phyloP scores from a whole-genome alignment of 306 rosid species.

The Styphnolobium japonicum region DNA sequence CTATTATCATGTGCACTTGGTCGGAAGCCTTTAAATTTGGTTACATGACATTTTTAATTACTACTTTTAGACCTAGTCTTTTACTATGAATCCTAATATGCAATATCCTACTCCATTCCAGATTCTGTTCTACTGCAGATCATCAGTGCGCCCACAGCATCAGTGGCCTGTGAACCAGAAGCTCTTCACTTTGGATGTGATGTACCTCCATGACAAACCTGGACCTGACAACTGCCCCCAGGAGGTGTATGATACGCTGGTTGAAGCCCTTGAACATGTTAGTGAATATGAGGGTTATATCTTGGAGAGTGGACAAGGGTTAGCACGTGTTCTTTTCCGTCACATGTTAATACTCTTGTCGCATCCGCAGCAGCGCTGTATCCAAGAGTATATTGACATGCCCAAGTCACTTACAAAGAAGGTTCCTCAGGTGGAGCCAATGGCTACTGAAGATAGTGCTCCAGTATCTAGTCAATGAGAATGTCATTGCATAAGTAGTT shows the following conservation, averaged over 20 bases:
- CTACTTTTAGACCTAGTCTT: not conserved
- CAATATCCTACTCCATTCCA: constrained; percentile 31
- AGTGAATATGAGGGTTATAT: constrained; percentile 92
- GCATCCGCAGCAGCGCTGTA: constrained; percentile 91
- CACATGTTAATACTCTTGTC: constrained; percentile 56
- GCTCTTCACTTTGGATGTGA: constrained; percentile 79
- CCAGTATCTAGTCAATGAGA: constrained; percentile 53
- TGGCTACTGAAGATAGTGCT: constrained; percentile 50
- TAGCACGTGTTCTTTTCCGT: constrained; percentile 69
- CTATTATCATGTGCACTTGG: not conserved
- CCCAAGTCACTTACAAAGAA: constrained; percentile 77
- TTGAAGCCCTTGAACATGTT: constrained; percentile 84
- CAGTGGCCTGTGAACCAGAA: constrained; percentile 81
- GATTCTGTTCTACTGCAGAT: constrained; percentile 92
- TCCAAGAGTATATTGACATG: constrained; percentile 68
- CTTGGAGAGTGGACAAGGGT: constrained; percentile 88
- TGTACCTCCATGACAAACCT: constrained; percentile 96
- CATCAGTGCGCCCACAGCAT: constrained; percentile 63
- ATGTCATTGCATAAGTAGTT: not conserved
- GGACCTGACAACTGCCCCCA: constrained; percentile 95
- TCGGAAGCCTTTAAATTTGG: not conserved
- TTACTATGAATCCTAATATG: constrained; percentile 26
- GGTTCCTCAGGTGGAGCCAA: constrained; percentile 48
- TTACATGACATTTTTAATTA: not conserved
- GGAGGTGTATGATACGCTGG: constrained; percentile 78